Evolutionary conservation across 1,139 yeast genomes (phyloP).

Genomic region (Pichia sp.): DNA sequence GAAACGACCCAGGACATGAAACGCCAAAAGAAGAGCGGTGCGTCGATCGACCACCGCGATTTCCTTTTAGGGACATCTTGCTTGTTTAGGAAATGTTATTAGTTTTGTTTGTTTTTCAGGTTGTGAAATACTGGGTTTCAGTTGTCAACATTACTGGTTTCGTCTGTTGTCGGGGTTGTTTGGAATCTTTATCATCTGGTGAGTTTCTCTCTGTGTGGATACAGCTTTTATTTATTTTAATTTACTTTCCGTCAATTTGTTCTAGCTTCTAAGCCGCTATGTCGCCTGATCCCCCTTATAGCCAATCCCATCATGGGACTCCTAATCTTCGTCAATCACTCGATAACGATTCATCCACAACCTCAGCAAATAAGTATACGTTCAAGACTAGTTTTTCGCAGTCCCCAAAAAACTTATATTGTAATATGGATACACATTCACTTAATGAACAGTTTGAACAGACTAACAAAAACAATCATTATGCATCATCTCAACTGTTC

Average conservation of each 20-base stretch:
- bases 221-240: not conserved
- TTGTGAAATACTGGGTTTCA: not conserved
- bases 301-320: not conserved
- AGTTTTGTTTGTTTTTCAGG: not conserved
- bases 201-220: too few species aligned
- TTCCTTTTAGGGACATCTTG: not conserved
- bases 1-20: not conserved
- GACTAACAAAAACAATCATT: not conserved
- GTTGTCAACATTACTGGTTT: not conserved
- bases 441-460: not conserved
- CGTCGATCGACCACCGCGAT: not conserved
- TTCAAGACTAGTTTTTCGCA: not conserved
- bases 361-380: not conserved
- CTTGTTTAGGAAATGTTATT: not conserved
- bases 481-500: not conserved
- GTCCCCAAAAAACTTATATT: not conserved
- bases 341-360: not conserved
- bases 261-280: not conserved
- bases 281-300: not conserved
- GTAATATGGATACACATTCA: not conserved
- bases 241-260: not conserved
- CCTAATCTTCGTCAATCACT: not conserved
- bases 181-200: too few species aligned
- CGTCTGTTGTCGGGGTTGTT: too few species aligned
- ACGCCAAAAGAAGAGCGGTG: not conserved